phyloP scores from a whole-genome alignment of 1,284 basidiomycete species.

The Cerrena zonata region DNA sequence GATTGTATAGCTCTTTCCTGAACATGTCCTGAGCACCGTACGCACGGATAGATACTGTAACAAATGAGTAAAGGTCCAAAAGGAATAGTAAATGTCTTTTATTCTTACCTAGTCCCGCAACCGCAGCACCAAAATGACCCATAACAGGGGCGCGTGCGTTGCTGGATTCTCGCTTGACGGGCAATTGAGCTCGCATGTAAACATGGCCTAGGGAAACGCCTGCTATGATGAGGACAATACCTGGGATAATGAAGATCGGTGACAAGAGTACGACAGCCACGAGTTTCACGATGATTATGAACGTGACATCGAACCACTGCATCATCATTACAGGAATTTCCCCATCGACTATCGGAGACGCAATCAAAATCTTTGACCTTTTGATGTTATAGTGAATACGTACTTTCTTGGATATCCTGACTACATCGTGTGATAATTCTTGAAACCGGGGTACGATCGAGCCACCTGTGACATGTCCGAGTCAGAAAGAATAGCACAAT shows the following conservation, averaged over 20 bases:
- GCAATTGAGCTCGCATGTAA: conserved; percentile 66
- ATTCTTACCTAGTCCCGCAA: conserved; percentile 53
- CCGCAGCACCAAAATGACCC: conserved; percentile 61
- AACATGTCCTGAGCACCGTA: conserved; percentile 47
- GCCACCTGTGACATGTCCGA: conserved; percentile 28
- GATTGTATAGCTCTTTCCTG: conserved; percentile 33
- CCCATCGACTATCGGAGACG: conserved; percentile 26
- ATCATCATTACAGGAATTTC: conserved; percentile 22
- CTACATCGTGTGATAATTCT: conserved; percentile 54
- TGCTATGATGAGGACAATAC: conserved; percentile 31
- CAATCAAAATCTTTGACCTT: neutral
- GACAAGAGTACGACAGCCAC: conserved; percentile 38
- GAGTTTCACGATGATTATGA: conserved; percentile 36
- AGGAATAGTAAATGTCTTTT: neutral
- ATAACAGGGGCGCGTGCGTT: conserved; percentile 60
- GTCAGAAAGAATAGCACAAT: conserved; percentile 9
- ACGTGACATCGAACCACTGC: conserved; percentile 25
- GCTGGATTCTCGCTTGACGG: conserved; percentile 67
- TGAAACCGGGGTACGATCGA: conserved; percentile 51
- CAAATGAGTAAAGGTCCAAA: neutral
- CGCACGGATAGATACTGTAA: conserved; percentile 52
- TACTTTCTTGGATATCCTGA: conserved; percentile 47
- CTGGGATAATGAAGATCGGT: conserved; percentile 33
- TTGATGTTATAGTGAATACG: conserved; percentile 8
- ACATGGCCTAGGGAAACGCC: conserved; percentile 40